Evolutionary conservation across 2,329 filamentous ascomycete genomes (phyloP).

Genomic region (Claviceps monticola): DNA sequence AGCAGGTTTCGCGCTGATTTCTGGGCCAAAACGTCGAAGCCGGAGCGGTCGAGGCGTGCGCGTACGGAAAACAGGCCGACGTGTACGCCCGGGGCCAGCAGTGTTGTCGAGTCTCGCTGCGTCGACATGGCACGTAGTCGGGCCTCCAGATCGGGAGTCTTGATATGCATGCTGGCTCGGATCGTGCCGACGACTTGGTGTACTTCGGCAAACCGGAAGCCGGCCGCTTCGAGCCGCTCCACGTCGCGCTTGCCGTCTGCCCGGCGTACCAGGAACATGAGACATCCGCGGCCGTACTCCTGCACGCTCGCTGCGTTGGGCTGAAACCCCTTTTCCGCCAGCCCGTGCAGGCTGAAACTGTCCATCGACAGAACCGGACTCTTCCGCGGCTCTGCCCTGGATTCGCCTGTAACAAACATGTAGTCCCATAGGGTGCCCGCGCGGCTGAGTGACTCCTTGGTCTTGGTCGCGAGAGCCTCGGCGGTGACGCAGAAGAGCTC

Average conservation of each 20-base stretch:
- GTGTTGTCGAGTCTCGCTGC: conserved; percentile 34
- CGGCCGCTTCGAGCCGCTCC: conserved; percentile 50
- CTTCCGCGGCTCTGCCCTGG: neutral
- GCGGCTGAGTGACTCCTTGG: conserved; percentile 48
- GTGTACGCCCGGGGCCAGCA: conserved; percentile 39
- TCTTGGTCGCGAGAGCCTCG: conserved; percentile 52
- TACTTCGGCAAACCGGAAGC: conserved; percentile 64
- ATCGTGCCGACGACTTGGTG: conserved; percentile 56
- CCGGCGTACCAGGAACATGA: conserved; percentile 65
- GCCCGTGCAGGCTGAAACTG: conserved; percentile 16
- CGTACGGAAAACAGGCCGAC: conserved; percentile 44
- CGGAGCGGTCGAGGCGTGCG: conserved; percentile 34
- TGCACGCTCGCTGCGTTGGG: conserved; percentile 6
- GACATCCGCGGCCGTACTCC: conserved; percentile 54
- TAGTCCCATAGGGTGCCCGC: conserved; percentile 63
- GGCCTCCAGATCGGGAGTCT: conserved; percentile 42
- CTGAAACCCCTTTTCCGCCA: conserved; percentile 27
- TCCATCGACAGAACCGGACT: conserved; percentile 7
- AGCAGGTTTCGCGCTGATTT: conserved; percentile 43
- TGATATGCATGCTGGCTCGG: conserved; percentile 61
- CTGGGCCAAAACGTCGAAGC: conserved; percentile 50
- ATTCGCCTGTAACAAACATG: conserved; percentile 50
- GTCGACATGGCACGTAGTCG: conserved; percentile 51
- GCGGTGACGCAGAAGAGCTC: conserved; percentile 76
- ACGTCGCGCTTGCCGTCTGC: conserved; percentile 44